Evolutionary conservation across 208 protist species (phyloP).

Genomic region (Leishmania major): DNA sequence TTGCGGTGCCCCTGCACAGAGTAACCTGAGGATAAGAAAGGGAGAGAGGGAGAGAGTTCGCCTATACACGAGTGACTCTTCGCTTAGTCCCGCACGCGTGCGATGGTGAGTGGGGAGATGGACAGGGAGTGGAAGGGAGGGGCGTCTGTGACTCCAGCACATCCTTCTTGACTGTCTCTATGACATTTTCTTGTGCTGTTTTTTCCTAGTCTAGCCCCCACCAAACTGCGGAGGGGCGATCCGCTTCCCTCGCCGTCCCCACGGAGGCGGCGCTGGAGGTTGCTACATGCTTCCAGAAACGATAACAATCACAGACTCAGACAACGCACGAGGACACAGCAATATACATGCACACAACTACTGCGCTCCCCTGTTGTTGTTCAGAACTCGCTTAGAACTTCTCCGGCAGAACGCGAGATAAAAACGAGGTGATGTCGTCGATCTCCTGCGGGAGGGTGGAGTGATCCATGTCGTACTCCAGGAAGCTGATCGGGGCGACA

Average conservation of each 20-base stretch:
- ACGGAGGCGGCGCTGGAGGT: not conserved
- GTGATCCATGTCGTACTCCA: slow-evolving; percentile 88
- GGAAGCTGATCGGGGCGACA: slow-evolving; percentile 45
- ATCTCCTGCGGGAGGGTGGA: slow-evolving; percentile 71
- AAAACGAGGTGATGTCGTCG: slow-evolving; percentile 60
- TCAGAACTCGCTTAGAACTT: slow-evolving; percentile 8
- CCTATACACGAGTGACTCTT: not conserved
- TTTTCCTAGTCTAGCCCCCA: not conserved
- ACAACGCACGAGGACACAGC: slow-evolving; percentile 3
- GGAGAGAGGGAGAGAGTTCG: not conserved
- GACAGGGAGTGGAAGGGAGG: not conserved
- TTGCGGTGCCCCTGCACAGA: not conserved
- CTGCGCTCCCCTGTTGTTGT: not conserved
- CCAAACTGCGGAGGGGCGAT: not conserved
- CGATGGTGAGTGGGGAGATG: not conserved
- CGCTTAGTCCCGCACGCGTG: not conserved
- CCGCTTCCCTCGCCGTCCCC: not conserved
- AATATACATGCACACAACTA: not conserved
- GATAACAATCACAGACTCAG: too few species aligned
- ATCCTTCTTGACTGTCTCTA: not conserved
- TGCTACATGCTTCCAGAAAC: not conserved
- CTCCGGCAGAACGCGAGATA: slow-evolving; percentile 58
- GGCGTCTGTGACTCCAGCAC: not conserved
- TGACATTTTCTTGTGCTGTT: not conserved
- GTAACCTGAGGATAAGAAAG: too few species aligned